These are phyloP conservation scores for Corniculantispora saksenae DNA, from an alignment of 2,329 filamentous ascomycete species.

Conservation along the genomic window DNA sequence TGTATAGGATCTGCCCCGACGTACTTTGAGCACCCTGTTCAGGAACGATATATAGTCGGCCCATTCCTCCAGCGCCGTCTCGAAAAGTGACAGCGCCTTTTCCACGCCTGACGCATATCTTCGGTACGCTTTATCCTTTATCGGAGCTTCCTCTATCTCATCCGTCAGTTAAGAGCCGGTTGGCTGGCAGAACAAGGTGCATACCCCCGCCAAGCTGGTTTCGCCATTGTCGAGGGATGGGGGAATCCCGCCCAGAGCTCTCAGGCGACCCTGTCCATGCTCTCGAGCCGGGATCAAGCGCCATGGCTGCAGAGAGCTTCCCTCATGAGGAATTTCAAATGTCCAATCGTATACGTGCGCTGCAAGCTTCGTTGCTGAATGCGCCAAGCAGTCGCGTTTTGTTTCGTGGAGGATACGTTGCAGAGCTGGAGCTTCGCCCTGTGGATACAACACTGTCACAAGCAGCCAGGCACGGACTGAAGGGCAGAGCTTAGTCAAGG, in stretches of 20 bases:
- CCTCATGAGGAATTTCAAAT: slow-evolving; percentile 18
- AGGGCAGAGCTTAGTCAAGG: background rate
- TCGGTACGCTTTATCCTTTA: slow-evolving; percentile 71
- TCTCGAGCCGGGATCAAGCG: slow-evolving; percentile 60
- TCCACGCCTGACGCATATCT: slow-evolving; percentile 90
- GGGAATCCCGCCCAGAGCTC: slow-evolving; percentile 80
- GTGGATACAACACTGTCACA: slow-evolving; percentile 12
- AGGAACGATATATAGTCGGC: slow-evolving; percentile 98
- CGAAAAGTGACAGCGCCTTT: slow-evolving; percentile 83
- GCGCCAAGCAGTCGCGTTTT: slow-evolving; percentile 17
- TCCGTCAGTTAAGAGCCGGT: background rate
- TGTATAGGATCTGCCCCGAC: slow-evolving; percentile 14
- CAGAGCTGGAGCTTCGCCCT: slow-evolving; percentile 11
- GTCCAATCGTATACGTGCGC: slow-evolving; percentile 15
- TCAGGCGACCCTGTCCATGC: slow-evolving; percentile 70
- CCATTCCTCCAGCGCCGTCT: slow-evolving; percentile 95
- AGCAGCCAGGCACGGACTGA: background rate
- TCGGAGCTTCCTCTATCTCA: slow-evolving; percentile 52
- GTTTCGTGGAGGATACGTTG: slow-evolving; percentile 26
- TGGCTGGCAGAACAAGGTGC: slow-evolving; percentile 28
- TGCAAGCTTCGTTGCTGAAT: background rate
- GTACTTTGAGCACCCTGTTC: slow-evolving; percentile 83
- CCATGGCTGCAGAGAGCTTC: slow-evolving; percentile 49
- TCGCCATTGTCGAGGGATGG: slow-evolving; percentile 73
- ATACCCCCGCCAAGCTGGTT: slow-evolving; percentile 76